Base-by-base conservation (phyloP, 768 basidiomycete species). In the Pleurotus sapidus region DNA sequence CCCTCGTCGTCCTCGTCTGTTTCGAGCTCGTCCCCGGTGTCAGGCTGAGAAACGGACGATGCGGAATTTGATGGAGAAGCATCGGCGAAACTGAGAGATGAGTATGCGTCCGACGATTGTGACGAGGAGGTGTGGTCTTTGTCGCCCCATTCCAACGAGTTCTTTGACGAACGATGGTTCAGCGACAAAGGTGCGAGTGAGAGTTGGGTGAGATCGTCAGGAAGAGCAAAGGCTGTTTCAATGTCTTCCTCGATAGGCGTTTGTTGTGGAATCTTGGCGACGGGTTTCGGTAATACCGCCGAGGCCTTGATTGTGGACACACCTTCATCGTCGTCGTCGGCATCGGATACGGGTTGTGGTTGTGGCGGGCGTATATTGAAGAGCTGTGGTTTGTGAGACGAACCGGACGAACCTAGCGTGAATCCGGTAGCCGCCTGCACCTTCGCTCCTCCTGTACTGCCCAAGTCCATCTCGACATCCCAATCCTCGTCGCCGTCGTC, bases 61-160 rank as follows among this genome's bases (percentile, higher is more conserved):
- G 82, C 81, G 39, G 87, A 89, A 58, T 84, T 86, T 11, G 89
- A 91, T 3, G 84, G 81, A 2, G 84, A 87, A 17, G 80, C 81
- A 61, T 86, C 86, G 42, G 84, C 83, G 61, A 93, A 87, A 49
- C 90, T 87, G 37, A 93, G 80, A 18, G 86, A 81, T 40, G 91
- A 92, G 64, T 90, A 92, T 7, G 89, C 83, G 68, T 93, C 92
- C 20, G 91, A 93, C n/a, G 91, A 93, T 65, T 90, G 89, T 12
- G 90, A 91, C 5, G 90, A 91, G 4, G 82, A 84, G 1, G 91
- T 89, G 46, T 89, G 84, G 64, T 93, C 89, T 67, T 84, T 89
- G 72, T 93, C 91, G 27, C 88, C 78, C 89, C 91, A 93, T 72
- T 92, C 91, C 24, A 93, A 77, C 0, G 91, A 92, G 50, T 83